Base-by-base conservation (phyloP, 768 basidiomycete species). In the Tulasnella calospora region DNA sequence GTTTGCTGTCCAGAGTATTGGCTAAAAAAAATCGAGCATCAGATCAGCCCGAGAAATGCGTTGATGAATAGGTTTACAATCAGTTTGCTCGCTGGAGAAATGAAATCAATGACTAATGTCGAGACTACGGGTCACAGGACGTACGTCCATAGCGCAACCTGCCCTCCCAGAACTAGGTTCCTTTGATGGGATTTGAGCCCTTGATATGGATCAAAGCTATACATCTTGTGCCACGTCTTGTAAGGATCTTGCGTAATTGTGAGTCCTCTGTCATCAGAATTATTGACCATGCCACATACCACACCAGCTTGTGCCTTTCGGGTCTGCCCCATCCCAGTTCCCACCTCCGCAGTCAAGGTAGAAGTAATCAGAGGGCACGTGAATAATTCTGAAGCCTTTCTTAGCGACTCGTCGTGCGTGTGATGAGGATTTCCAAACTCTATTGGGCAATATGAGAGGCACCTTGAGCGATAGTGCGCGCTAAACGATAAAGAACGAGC, bases 301-400 rank as follows among this genome's bases (percentile, higher is more conserved):
- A 81, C 91, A 92, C 91, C 92, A 93, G 19, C 79, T 81, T 27
- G 80, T 79, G 6, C 84, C 82, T 23, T 78, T 81, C 13, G 80
- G 82, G 81, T 76, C 83, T 41, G 88, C 83, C 0, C 91, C 92
- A 13, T 92, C 84, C 91, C 92, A 94, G 38, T 87, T 90, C 10
- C 92, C 93, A 1, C 83, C 89, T 46, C 93, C 93, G 80, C 92
- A 93, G 81, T 94, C 89, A 35, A 94, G 88, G 84, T 94, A 94
- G 85, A 94, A 94, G 84, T 89, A 92, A 82, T 94, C 89, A 9
- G 89, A 90, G 0, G 92, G 87, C 1, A 90, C 89, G 77, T 94
- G 92, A 3, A 95, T 84, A 67, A 95, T 81, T 61, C 86, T 84
- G 85, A 86, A 89, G 0, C 90, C 91, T 80, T 89, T 89, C 38